Evolutionary conservation across 1,284 basidiomycete genomes (phyloP).

Genomic region (Golubevia sp.): DNA sequence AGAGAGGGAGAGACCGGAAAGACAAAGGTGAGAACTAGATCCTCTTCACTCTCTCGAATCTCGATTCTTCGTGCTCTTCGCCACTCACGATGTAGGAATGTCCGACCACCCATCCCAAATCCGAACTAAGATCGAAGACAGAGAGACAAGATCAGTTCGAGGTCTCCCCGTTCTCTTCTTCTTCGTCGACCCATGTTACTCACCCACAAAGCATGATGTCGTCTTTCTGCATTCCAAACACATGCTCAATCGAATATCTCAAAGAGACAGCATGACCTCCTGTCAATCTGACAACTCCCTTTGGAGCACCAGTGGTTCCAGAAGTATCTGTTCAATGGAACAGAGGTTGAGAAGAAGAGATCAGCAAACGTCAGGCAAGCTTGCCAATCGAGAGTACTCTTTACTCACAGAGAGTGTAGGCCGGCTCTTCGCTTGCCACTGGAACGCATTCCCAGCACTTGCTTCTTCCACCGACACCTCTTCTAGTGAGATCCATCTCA

Average conservation of each 20-base stretch:
- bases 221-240: constrained; percentile 32
- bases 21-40: background rate
- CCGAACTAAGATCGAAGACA: background rate
- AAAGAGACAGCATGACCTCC: constrained; percentile 46
- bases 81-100: constrained; percentile 19
- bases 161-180: too few relatives aligned
- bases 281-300: constrained; percentile 42
- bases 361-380: too few relatives aligned
- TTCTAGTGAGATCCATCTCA: constrained; percentile 20
- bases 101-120: constrained; percentile 40
- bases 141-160: too few relatives aligned
- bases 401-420: constrained; percentile 14
- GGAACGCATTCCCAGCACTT: constrained; percentile 39
- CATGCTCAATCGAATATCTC: constrained; percentile 47
- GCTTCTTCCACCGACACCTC: constrained; percentile 17
- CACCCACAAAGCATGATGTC: constrained; percentile 32
- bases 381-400: too few relatives aligned
- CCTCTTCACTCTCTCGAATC: too few relatives aligned
- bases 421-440: constrained; percentile 32
- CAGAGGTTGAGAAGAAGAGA: too few relatives aligned
- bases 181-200: too few relatives aligned
- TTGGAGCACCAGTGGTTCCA: constrained; percentile 49
- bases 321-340: constrained; percentile 29
- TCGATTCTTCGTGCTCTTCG: too few relatives aligned
- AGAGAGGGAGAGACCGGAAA: constrained; percentile 10